Base-by-base conservation (phyloP, 345 rosid species). In the Brassica carinata region DNA sequence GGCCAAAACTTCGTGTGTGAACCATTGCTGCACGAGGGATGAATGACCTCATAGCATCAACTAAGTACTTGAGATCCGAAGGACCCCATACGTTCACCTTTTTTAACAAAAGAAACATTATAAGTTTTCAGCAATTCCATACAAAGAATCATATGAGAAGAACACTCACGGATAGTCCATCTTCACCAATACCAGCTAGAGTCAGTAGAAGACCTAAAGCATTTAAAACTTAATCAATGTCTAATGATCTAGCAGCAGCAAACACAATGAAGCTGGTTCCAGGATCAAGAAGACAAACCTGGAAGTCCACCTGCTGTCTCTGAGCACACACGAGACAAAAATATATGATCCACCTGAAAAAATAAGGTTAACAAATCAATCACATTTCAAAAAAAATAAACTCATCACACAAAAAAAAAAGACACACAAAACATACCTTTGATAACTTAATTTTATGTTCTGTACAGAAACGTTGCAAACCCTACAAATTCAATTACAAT, bases 81-180 rank as follows among this genome's bases (percentile, higher is more conserved):
- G 98, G 97, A 71, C 99, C 99, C 94, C 99, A 96, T 31, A 96
- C 72, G 23, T 96, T 96, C 69, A 96, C 97, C 99, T 93, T 87
- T 87, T 63, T 81, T 45, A 79, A 58, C 14, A 69, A 65, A 19
- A 69, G 1, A 73, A 8, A 62, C 29, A 72, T 45, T 31, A 67
- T 0, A 69, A 63, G 26, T 19, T 15, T 10, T 80, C 67, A 80
- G 71, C 48, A 62, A 74, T 62, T 23, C 59, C 71, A 34, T 79
- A 74, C 83, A 74, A 74, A 74, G 71, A 74, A 74, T 51, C 17
- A 69, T 11, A 79, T 61, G 70, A 65, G 66, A 77, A 73, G 77
- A 82, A 82, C 77, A 88, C 99, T 91, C 87, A 96, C 99, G 58
- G 92, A 87, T 87, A 92, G 78, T 83, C 99, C 99, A 83, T 90